These are phyloP conservation scores for Heterococcus sp. DNA, from an alignment of 108 stramenopile species.

Conservation along the genomic window DNA sequence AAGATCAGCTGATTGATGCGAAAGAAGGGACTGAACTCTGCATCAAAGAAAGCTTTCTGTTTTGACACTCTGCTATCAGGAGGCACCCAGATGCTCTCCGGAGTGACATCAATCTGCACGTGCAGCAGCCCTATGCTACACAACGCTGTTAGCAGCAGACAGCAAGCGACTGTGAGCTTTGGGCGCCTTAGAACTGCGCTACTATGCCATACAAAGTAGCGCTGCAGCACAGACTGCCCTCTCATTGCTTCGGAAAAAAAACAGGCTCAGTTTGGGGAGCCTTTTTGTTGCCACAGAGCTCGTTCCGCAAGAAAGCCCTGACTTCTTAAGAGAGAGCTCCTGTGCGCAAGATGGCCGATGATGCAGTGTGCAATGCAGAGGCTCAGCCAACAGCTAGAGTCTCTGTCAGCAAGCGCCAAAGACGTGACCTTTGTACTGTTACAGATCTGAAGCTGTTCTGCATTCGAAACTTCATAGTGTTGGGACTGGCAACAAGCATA, in stretches of 20 bases:
- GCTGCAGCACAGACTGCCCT: neutral
- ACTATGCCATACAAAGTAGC: neutral
- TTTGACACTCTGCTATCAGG: conserved; percentile 32
- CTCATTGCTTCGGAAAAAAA: neutral
- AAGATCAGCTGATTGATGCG: conserved; percentile 29
- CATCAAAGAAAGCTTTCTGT: conserved; percentile 39
- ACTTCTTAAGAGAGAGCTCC: no score
- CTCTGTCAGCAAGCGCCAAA: no score
- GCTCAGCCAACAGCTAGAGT: no score
- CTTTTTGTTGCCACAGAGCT: no score
- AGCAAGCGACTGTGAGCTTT: neutral
- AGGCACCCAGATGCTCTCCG: conserved; percentile 18
- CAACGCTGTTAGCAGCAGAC: neutral
- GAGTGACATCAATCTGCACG: neutral
- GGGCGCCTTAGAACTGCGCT: neutral
- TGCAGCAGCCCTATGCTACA: neutral
- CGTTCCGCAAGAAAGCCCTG: no score
- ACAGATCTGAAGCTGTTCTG: conserved; percentile 1
- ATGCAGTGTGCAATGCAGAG: no score
- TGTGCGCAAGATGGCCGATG: no score
- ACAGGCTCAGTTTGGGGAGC: no score
- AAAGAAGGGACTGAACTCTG: conserved; percentile 29
- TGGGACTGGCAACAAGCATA: conserved; percentile 3
- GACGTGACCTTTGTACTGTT: neutral
- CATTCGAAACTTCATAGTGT: conserved; percentile 18